Percentiles rank a stretch among this genome's conserved stretches.
Conservation (phyloP, 2,329 filamentous ascomycete species). For the Microcyclospora pomicola region DNA sequence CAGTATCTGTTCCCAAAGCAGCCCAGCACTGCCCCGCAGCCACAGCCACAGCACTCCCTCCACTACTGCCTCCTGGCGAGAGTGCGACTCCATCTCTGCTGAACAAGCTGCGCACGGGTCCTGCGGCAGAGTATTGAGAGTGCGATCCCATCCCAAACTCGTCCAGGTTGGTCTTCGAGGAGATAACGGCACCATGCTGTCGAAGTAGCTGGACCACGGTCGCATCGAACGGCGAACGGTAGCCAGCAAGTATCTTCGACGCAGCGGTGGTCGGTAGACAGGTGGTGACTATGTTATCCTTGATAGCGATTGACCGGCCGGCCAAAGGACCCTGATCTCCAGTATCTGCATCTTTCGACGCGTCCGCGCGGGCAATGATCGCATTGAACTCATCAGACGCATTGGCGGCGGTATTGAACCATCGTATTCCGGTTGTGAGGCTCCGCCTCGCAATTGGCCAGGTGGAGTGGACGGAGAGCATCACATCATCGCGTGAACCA, state of each 20-base stretch:
- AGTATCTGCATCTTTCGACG: neutral
- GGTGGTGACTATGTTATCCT: slow-evolving; percentile 38
- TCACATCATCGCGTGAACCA: slow-evolving; percentile 3
- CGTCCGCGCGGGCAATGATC: neutral
- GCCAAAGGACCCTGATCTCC: slow-evolving; percentile 3
- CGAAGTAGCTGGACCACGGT: slow-evolving; percentile 61
- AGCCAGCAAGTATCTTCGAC: slow-evolving; percentile 54
- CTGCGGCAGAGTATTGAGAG: slow-evolving; percentile 53
- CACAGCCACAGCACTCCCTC: slow-evolving; percentile 81
- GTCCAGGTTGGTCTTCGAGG: slow-evolving; percentile 83
- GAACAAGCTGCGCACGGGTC: slow-evolving; percentile 45
- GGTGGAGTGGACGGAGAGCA: slow-evolving; percentile 5
- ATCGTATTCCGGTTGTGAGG: neutral
- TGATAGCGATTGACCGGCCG: slow-evolving; percentile 31
- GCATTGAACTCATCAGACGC: slow-evolving; percentile 2
- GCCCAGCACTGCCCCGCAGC: slow-evolving; percentile 47
- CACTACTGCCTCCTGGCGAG: slow-evolving; percentile 80
- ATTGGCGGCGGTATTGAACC: neutral
- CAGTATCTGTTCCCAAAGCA: slow-evolving; percentile 86
- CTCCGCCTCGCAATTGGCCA: slow-evolving; percentile 4
- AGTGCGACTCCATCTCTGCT: slow-evolving; percentile 23
- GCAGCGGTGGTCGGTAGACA: slow-evolving; percentile 59
- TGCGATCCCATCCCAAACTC: slow-evolving; percentile 95
- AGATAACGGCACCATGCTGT: slow-evolving; percentile 46
- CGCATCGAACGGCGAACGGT: slow-evolving; percentile 66